These are phyloP conservation scores for Trichoderma breve DNA, from an alignment of 2,329 filamentous ascomycete species.

Conservation along the genomic window DNA sequence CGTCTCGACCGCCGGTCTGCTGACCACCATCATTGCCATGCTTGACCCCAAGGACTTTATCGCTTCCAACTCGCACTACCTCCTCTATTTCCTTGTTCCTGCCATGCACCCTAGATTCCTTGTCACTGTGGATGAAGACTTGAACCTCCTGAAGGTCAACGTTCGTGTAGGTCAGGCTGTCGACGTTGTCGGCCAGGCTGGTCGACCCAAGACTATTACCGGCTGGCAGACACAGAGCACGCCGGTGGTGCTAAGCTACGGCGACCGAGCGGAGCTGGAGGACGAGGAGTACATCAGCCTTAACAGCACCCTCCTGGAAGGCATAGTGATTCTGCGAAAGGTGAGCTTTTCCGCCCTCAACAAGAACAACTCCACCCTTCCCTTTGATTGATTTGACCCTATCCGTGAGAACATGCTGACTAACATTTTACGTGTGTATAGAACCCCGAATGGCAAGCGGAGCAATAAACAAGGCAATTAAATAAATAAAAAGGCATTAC, in stretches of 20 bases:
- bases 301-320: conserved; percentile 79
- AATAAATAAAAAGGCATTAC: conserved; percentile 30
- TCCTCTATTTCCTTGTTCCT: conserved; percentile 94
- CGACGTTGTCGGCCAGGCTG: conserved; percentile 95
- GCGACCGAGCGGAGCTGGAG: conserved; percentile 93
- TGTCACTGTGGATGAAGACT: conserved; percentile 89
- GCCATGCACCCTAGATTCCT: conserved; percentile 97
- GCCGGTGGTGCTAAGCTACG: conserved; percentile 90
- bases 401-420: background rate
- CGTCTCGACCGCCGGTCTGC: conserved; percentile 83
- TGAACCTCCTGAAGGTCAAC: conserved; percentile 91
- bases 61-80: conserved; percentile 71
- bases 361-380: too few species aligned
- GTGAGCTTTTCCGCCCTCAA: conserved; percentile 49
- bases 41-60: conserved; percentile 91
- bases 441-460: conserved; percentile 43
- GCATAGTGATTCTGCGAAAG: conserved; percentile 94
- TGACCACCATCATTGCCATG: conserved; percentile 87
- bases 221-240: conserved; percentile 99
- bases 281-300: conserved; percentile 96
- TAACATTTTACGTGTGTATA: conserved; percentile 20
- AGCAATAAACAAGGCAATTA: conserved; percentile 32
- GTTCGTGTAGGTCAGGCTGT: conserved; percentile 97
- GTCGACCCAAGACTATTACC: conserved; percentile 96
- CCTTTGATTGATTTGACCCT: background rate